Evolutionary conservation across 2,329 filamentous ascomycete species (phyloP), one percentile per base, ranked within the genome.

Genomic region (Fusarium veterinarium): DNA sequence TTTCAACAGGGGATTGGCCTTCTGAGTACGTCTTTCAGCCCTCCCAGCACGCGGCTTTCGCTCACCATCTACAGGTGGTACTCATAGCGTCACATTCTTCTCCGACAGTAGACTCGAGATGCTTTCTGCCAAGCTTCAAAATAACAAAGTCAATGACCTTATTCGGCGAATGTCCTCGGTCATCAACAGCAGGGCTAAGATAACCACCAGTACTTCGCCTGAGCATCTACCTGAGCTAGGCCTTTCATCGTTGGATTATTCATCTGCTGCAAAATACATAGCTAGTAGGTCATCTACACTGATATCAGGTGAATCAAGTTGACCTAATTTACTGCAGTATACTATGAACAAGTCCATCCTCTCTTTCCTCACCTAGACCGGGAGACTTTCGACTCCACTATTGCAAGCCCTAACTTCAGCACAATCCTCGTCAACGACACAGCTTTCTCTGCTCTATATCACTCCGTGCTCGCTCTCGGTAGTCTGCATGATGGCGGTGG

Each of bases 311-410:
- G 5, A 3, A 23, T 1, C 5, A n/a, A n/a, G 20, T 16, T n/a
- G 14, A 12, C 4, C 30, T 30, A 19, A 49, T 13, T 23, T 8
- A 31, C 20, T 1, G 0, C 4, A 76, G 74, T 38, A 20, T 76
- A 76, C n/a, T 76, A 74, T 3, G 65, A 76, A 14, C 52, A 46
- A n/a, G 70, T 76, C 10, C 74, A 76, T 28, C 74, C 72, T 13
- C 25, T 76, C 1, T 76, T 72, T 8, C 74, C 74, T 6, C 65
- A 73, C 28, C 17, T 76, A 1, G 67, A 72, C 14, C 56, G 70
- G 7, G 30, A 45, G 0, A 51, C 59, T 0, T 75, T 76, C 40
- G 67, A 76, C 23, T 14, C 67, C 11, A 67, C 59, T 5, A 37
- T 46, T 4, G 48, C 64, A 5, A 57, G 28, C 5, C 14, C 42